Evolutionary conservation across 1,139 yeast species (phyloP).

Genomic region (Taphrina betulina): DNA sequence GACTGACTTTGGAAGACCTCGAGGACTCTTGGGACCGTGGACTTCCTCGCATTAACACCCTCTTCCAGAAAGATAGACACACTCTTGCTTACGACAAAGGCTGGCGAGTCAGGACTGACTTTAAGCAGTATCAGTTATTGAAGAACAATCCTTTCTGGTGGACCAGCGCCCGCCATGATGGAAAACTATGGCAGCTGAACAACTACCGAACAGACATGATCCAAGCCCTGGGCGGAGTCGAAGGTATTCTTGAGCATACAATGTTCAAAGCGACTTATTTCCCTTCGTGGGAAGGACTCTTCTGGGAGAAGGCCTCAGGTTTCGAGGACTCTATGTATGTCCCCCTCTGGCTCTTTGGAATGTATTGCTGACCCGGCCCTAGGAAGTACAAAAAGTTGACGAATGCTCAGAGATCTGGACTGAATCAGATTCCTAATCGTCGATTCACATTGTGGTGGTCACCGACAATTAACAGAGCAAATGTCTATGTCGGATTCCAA

Average conservation of each 20-base stretch:
- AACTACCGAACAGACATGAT: constrained; percentile 94
- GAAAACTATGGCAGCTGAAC: constrained; percentile 89
- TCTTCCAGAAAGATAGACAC: constrained; percentile 93
- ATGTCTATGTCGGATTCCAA: constrained; percentile 94
- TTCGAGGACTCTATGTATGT: too few relatives aligned
- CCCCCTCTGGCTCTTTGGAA: neutral
- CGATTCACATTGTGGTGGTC: constrained; percentile 99
- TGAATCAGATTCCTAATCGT: constrained; percentile 96
- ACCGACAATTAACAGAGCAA: constrained; percentile 96
- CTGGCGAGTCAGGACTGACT: constrained; percentile 77
- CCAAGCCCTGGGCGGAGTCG: constrained; percentile 96
- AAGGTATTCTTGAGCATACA: constrained; percentile 92
- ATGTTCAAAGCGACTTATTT: constrained; percentile 95
- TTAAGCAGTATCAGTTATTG: constrained; percentile 68
- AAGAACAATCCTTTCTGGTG: constrained; percentile 93
- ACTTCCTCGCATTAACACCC: constrained; percentile 88
- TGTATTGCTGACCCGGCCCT: constrained; percentile 53
- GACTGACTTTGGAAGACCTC: constrained; percentile 87
- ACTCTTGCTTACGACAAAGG: constrained; percentile 95
- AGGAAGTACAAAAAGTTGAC: constrained; percentile 91
- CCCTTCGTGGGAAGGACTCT: constrained; percentile 97
- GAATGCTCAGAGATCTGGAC: constrained; percentile 95
- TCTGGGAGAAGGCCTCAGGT: constrained; percentile 84
- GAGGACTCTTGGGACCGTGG: constrained; percentile 97
- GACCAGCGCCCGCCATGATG: constrained; percentile 92